Evolutionary conservation across 441 rosid species (phyloP).

Genomic region (Populus hybrid): DNA sequence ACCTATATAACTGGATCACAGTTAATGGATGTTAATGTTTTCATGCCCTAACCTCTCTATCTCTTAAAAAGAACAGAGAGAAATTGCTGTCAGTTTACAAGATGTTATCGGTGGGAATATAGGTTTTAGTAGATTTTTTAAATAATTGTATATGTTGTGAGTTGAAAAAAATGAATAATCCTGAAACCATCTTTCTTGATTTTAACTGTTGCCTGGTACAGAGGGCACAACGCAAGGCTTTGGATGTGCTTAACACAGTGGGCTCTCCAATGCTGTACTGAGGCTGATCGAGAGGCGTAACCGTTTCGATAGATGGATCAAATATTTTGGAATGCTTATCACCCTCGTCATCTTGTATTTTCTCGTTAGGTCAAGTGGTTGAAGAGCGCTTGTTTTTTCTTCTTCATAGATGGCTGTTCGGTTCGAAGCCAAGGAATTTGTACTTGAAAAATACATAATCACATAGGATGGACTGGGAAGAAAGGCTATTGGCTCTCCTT

Average conservation of each 20-base stretch:
- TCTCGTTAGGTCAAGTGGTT: conserved; percentile 64
- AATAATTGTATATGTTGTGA: no score
- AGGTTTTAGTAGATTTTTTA: no score
- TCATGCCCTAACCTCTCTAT: no score
- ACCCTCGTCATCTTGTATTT: conserved; percentile 58
- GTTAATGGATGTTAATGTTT: no score
- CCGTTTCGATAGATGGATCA: conserved; percentile 87
- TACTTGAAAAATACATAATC: neutral
- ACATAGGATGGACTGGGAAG: neutral
- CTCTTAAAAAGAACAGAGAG: no score
- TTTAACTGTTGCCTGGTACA: conserved; percentile 26
- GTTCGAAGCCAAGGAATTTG: neutral
- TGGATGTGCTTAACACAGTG: conserved; percentile 93
- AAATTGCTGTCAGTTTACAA: no score
- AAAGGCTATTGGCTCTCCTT: neutral
- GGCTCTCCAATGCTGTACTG: conserved; percentile 85
- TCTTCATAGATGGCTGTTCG: no score
- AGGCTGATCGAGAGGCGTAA: conserved; percentile 92
- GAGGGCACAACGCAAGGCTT: conserved; percentile 92
- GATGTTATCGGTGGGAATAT: no score
- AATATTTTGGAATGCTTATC: conserved; percentile 71
- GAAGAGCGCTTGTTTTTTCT: conserved; percentile 13
- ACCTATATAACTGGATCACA: no score
- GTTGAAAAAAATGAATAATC: no score
- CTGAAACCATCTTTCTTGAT: neutral